A percentile compares a stretch with the other conserved stretches of the same genome.
These are phyloP conservation scores for Cymbopogon flexuosus DNA, from an alignment of 202 grass and related monocot genomes.

Conservation along the genomic window DNA sequence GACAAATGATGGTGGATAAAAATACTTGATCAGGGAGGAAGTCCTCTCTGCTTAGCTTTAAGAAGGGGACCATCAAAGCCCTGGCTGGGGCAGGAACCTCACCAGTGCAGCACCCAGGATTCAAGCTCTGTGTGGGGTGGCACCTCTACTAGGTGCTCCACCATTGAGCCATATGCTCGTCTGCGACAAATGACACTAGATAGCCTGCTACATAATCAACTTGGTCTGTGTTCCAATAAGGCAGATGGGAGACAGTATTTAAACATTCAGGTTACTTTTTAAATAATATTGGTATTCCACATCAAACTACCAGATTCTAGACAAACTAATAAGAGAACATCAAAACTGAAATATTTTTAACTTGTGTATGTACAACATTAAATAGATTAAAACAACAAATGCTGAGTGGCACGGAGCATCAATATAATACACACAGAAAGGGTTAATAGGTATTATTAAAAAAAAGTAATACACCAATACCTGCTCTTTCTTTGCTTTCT, in stretches of 20 bases:
- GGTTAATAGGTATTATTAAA: background rate
- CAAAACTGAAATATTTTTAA: background rate
- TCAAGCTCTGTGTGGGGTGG: background rate
- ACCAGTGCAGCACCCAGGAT: background rate
- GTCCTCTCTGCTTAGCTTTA: background rate
- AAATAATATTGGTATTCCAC: background rate
- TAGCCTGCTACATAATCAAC: background rate
- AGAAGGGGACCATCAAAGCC: background rate
- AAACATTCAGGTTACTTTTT: background rate
- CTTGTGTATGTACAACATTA: background rate
- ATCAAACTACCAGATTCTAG: slow-evolving; percentile 5
- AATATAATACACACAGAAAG: background rate
- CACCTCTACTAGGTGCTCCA: background rate
- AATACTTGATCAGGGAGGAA: background rate
- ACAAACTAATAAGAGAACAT: background rate
- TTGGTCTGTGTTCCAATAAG: background rate
- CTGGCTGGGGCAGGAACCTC: background rate
- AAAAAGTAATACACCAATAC: slow-evolving; percentile 32
- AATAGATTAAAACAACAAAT: background rate
- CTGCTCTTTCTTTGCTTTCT: slow-evolving; percentile 92
- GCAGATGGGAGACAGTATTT: background rate
- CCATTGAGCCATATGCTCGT: background rate
- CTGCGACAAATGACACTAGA: background rate
- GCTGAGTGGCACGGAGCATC: background rate
- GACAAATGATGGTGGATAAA: background rate